Percentiles rank a stretch among this genome's conserved stretches.
Evolutionary conservation across 148 eudicot species (phyloP).

Genomic region (Chenopodium quinoa): DNA sequence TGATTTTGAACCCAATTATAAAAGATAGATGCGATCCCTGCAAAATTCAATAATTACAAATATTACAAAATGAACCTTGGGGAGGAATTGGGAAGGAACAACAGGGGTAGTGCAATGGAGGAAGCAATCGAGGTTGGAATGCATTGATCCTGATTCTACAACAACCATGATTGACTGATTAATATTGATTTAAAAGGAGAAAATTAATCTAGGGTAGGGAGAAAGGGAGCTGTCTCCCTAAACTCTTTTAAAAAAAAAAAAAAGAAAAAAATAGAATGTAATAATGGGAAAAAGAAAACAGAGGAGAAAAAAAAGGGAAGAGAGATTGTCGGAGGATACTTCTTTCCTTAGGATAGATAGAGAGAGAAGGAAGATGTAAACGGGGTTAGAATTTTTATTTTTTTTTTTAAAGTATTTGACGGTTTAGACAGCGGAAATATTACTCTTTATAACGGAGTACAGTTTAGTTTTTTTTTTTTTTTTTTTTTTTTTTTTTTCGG

Average conservation of each 20-base stretch:
- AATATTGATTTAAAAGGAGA: neutral
- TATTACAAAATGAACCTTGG: constrained; percentile 46
- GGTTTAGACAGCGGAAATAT: constrained; percentile 14
- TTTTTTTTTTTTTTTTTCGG: too few relatives aligned
- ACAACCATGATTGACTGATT: constrained; percentile 36
- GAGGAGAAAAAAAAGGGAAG: constrained; percentile 16
- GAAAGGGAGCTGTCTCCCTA: constrained; percentile 26
- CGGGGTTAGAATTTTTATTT: neutral
- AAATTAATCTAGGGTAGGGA: neutral
- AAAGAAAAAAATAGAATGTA: neutral
- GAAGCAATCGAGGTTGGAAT: constrained; percentile 71
- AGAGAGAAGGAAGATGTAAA: neutral
- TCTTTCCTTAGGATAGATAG: neutral
- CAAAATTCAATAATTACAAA: neutral
- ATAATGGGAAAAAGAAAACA: neutral
- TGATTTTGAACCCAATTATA: too few relatives aligned
- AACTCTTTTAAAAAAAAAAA: neutral
- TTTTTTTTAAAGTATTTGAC: neutral
- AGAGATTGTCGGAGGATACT: constrained; percentile 18
- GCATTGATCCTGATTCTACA: constrained; percentile 49
- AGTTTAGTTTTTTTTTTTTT: too few relatives aligned
- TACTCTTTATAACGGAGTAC: too few relatives aligned
- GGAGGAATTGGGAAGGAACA: constrained; percentile 65
- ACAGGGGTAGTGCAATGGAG: constrained; percentile 77
- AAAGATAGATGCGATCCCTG: too few relatives aligned